Evolutionary conservation across 106 monocot genomes (phyloP), one percentile per base, ranked within the genome.

Genomic region (Allium cepa): DNA sequence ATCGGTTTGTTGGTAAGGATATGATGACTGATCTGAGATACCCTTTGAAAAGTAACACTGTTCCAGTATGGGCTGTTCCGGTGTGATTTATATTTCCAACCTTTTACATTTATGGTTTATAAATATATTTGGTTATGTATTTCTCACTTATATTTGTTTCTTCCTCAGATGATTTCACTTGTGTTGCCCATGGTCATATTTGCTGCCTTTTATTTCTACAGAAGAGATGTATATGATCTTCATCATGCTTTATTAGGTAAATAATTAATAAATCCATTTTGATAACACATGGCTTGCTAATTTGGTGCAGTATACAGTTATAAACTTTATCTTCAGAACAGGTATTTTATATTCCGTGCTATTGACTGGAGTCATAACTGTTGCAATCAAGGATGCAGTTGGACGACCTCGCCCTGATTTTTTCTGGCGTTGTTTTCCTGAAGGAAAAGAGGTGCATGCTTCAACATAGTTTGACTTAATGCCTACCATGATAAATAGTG

Each of bases 151-250:
- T 26, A 48, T 11, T 14, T 47, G 8, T 50, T 8, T 18, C 22
- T 7, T 51, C 70, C 17, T 47, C 62, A 92, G 92, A 73, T 92
- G 9, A 73, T 92, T 71, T 61, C 80, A 14, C 58, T 88, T 18
- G 0, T 88, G 17, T 69, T 81, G n/a, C 92, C 92, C 22, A 36
- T 71, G 53, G 56, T 55, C 10, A 72, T 88, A 47, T 81, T 92
- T 62, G 36, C 76, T 62, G 73, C 56, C 16, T 59, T 92, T 15
- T 92, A 88, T 70, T 76, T 94, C 56, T 62, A 17, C 12, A 83
- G 81, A 66, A 92, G 82, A 67, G 81, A 92, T 79, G 78, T 85
- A 27, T 85, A 85, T 63, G 92, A 92, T 71, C 71, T 86, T 10
- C 86, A 86, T 72, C 79, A 86, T 77, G 69, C 86, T 18, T 73